Evolutionary conservation across 2,329 filamentous ascomycete species (phyloP), one percentile per base, ranked within the genome.

Genomic region (Colletotrichum limetticola): DNA sequence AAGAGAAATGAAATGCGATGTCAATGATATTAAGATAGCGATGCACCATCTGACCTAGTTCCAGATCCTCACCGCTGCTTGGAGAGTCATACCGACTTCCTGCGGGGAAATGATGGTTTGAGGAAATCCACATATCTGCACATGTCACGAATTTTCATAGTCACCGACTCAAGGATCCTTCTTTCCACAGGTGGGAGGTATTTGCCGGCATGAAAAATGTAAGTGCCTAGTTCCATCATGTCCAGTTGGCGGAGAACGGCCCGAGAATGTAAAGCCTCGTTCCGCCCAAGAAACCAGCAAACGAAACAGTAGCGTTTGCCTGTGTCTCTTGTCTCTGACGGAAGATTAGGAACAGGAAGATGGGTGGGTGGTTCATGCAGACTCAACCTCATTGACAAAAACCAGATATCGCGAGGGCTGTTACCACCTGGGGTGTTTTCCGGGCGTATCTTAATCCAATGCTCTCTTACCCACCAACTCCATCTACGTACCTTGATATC

Each of bases 401-500:
- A 35, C 53, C 6, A 37, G 3, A 35, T 37, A 35, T 61, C 63
- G 67, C 32, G 42, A 16, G 66, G 59, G 19, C 35, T 58, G n/a
- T 5, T 19, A 28, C 52, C 62, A 28, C 8, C 26, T 30, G 60
- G 24, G 11, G n/a, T 35, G 30, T 4, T 24, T n/a, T 14, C 42
- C 26, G 22, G 19, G 46, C 14, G n/a, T n/a, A 0, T 35, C 32
- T 35, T 8, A n/a, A 19, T 53, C 49, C 28, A 30, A 26, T 37
- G 53, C 37, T 46, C 37, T 24, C 16, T 32, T 52, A 42, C 24
- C 70, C 59, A 69, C 66, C 46, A n/a, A 58, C 53, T n/a, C n/a
- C 58, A 53, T 69, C 58, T 42, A 7, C 14, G 37, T 7, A 42
- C 37, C 37, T 42, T 42, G 14, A 1, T 42, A 19, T 42, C 14